A percentile compares a stretch with the other conserved stretches of the same genome.
These are phyloP conservation scores for Trametes maxima DNA, from an alignment of 768 basidiomycete species.

Conservation along the genomic window DNA sequence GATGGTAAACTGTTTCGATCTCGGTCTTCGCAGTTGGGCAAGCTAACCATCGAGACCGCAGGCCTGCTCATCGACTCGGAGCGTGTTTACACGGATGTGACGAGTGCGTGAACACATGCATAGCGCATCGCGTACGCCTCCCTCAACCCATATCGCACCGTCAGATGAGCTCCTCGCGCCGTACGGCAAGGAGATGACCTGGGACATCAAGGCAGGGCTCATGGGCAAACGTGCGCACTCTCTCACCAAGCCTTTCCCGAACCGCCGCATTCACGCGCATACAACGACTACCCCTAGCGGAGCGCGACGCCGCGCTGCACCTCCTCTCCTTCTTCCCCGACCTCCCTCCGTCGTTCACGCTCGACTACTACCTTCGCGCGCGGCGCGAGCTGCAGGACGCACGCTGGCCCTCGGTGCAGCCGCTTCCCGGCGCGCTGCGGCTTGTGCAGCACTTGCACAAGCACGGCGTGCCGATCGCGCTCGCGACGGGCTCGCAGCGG, in stretches of 20 bases:
- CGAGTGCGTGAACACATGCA: conserved; percentile 51
- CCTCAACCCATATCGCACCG: not conserved
- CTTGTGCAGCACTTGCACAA: conserved; percentile 72
- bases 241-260: not conserved
- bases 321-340: conserved; percentile 79
- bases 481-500: conserved; percentile 76
- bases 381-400: conserved; percentile 61
- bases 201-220: conserved; percentile 86
- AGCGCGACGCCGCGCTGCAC: conserved; percentile 61
- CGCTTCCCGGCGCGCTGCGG: conserved; percentile 72
- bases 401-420: conserved; percentile 68
- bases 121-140: too few species aligned
- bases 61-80: conserved; percentile 81
- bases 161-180: conserved; percentile 70
- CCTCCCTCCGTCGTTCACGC: conserved; percentile 54
- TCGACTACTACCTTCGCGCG: conserved; percentile 59
- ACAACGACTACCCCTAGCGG: conserved; percentile 49
- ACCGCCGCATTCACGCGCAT: not conserved
- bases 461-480: conserved; percentile 72
- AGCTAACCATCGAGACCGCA: conserved; percentile 30
- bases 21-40: not conserved
- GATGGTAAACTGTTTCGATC: conserved; percentile 30
- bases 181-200: conserved; percentile 79
- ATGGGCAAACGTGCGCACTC: conserved; percentile 78
- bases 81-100: conserved; percentile 73